Evolutionary conservation across 257 asterid species (phyloP), one percentile per base, ranked within the genome.

Genomic region (Cruciata laevipes): DNA sequence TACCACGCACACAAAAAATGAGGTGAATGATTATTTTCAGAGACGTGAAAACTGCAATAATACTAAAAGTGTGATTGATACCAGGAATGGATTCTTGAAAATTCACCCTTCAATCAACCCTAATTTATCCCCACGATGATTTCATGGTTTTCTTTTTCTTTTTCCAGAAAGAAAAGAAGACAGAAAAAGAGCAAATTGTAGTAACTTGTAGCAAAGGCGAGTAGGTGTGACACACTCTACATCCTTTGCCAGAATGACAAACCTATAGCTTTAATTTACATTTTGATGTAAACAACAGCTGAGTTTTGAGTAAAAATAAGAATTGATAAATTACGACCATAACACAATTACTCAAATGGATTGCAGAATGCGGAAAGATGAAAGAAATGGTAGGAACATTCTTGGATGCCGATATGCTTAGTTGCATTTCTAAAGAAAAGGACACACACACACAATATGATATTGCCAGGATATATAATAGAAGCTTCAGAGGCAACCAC

Each of bases 31-130:
- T 56, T 53, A 20, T 56, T 18, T 27, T 12, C 44, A 25, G 13
- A 59, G 67, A 33, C 49, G 60, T 58, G 67, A 66, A 72, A 58
- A 21, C 53, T 61, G 65, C 56, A 38, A 59, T 6, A 38, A 59
- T 6, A 16, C n/a, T 20, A 52, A n/a, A 53, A 31, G 47, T 17
- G 14, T 23, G 69, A 44, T 3, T 0, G 13, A 32, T 64, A 31
- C n/a, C 10, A 18, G 1, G 18, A 51, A 27, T 44, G 17, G 69
- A 42, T 65, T 65, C 60, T 17, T 65, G 9, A 53, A 20, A n/a
- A 20, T 18, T 53, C 60, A 53, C 14, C 8, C 23, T 51, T 17
- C 57, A 51, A n/a, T 16, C 57, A 51, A 18, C 57, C 23, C 23
- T 49, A 14, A 20, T 20, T 7, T 3, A 37, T 37, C 42, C 42